phyloP scores from a whole-genome alignment of 2,329 filamentous ascomycete genomes.

The Fusarium foetens region DNA sequence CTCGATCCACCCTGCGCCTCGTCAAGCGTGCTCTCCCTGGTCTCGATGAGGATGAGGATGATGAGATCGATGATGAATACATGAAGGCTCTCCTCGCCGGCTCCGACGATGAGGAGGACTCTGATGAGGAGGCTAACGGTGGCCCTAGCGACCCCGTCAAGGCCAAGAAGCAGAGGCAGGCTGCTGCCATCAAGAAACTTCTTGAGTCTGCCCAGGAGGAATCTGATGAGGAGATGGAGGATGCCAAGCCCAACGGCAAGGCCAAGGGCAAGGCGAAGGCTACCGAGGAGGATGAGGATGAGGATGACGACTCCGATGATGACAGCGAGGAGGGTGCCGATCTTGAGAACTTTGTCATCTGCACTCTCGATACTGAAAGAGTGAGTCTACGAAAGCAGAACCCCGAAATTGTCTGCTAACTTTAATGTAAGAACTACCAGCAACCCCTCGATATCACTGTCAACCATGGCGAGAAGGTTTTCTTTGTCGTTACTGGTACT shows the following conservation, averaged over 20 bases:
- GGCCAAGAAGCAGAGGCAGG: conserved; percentile 85
- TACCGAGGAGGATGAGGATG: conserved; percentile 66
- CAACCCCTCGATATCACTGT: conserved; percentile 95
- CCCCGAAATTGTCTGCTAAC: conserved; percentile 41
- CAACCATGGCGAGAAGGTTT: conserved; percentile 86
- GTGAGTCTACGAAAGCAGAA: conserved; percentile 62
- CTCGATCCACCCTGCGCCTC: conserved; percentile 90
- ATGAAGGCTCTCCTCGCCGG: conserved; percentile 64
- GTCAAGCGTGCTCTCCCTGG: conserved; percentile 75
- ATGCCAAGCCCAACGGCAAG: conserved; percentile 70
- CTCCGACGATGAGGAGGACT: conserved; percentile 61
- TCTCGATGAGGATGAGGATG: conserved; percentile 68
- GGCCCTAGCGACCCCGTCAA: conserved; percentile 92
- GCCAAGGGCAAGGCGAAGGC: conserved; percentile 78
- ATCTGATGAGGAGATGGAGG: conserved; percentile 78
- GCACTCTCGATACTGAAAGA: conserved; percentile 92
- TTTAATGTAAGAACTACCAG: conserved; percentile 79
- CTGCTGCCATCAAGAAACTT: conserved; percentile 80
- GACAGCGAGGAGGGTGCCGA: conserved; percentile 72
- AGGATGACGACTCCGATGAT: conserved; percentile 71
- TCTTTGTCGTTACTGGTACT: conserved; percentile 90
- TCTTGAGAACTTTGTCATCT: conserved; percentile 91
- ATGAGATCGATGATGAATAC: conserved; percentile 75
- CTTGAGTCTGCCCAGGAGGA: conserved; percentile 72
- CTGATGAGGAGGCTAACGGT: conserved; percentile 76